Base-by-base conservation (phyloP, 1,284 basidiomycete genomes). In the Cutaneotrichosporon arboriforme region DNA sequence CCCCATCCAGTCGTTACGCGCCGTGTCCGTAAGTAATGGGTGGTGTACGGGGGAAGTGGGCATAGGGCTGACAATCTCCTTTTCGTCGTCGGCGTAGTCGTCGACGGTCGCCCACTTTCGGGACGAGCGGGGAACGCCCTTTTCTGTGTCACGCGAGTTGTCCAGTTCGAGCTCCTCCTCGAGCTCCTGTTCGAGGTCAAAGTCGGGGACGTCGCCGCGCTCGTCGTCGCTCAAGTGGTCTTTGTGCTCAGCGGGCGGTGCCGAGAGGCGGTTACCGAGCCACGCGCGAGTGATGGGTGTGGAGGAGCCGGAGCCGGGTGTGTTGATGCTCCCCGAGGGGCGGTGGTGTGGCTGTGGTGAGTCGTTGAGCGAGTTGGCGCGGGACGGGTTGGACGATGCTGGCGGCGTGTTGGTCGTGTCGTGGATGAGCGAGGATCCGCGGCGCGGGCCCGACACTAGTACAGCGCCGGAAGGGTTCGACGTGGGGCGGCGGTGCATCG, bases 101-200 rank as follows among this genome's bases (percentile, higher is more conserved):
- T n/a, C n/a, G n/a, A n/a, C n/a, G n/a, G n/a, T n/a, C n/a, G n/a
- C n/a, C n/a, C n/a, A n/a, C n/a, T n/a, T n/a, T n/a, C n/a, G n/a
- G n/a, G n/a, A n/a, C n/a, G n/a, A n/a, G n/a, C n/a, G n/a, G n/a
- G n/a, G n/a, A n/a, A 31, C 26, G 26, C 26, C 26, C 7, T 31
- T 31, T 31, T 31, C 7, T 31, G 26, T 31, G 5, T 10, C 26
- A 31, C 10, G 10, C 26, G 26, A 31, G 7, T 5, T 31, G 10
- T 10, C 26, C 26, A 31, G 58, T 47, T 22, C 57, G 54, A n/a
- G 46, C 49, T 17, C 46, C 35, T 37, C 34, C 8, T 46, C 44
- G 5, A 13, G 9, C 34, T 50, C 39, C 5, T 7, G 26, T 5
- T 31, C 26, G 26, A 31, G 26, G 10, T 31, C 26, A 7, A 10